These are phyloP conservation scores for Planoprotostelium fungivorum DNA, from an alignment of 78 protist genomes.

Conservation along the genomic window DNA sequence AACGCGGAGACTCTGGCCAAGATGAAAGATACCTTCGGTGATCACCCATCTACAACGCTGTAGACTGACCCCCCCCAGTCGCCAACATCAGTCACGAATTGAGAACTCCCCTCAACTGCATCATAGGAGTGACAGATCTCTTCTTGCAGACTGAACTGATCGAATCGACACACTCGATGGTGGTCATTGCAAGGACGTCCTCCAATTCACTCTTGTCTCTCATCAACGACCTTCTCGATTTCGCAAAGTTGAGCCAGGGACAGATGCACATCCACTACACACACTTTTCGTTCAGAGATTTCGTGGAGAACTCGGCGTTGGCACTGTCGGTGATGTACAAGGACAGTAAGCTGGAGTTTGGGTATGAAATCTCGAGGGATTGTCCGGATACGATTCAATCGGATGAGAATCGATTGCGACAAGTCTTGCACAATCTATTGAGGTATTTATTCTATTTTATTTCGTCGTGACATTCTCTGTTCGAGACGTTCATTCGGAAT, in stretches of 20 bases:
- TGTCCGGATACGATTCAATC: background rate
- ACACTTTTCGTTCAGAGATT: background rate
- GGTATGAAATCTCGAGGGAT: background rate
- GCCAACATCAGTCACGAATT: constrained; percentile 68
- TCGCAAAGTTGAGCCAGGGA: constrained; percentile 33
- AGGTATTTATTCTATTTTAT: background rate
- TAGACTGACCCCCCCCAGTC: constrained; percentile 9
- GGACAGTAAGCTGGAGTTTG: background rate
- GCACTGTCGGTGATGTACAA: background rate
- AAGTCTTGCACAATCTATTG: background rate
- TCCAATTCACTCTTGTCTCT: constrained; percentile 17
- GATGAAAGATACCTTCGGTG: background rate
- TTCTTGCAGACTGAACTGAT: background rate
- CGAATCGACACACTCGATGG: background rate
- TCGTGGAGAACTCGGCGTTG: background rate
- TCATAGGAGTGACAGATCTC: constrained; percentile 62
- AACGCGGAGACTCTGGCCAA: background rate
- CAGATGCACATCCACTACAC: background rate
- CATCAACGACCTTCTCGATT: constrained; percentile 52
- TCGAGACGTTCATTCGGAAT: no score
- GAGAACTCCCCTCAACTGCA: constrained; percentile 76
- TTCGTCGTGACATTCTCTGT: no score
- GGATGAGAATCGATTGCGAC: background rate
- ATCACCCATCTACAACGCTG: background rate
- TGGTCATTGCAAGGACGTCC: constrained; percentile 28